These are phyloP conservation scores for Setomelanomma holmii DNA, from an alignment of 2,329 filamentous ascomycete genomes.

Conservation along the genomic window DNA sequence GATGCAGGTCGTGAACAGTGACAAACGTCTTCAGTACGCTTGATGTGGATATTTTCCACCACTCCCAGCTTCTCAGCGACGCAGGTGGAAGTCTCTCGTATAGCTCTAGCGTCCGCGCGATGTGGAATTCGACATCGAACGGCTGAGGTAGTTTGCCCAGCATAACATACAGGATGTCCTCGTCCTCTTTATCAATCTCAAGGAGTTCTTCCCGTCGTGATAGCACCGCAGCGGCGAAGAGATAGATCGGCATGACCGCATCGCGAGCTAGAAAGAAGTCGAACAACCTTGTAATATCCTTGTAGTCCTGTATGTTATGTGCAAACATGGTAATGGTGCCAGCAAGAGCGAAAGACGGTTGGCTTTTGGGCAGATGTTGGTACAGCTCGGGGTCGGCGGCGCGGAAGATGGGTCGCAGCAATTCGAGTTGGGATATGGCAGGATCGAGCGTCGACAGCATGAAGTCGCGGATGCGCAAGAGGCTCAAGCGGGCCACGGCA, in stretches of 20 bases:
- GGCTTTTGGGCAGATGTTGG: slow-evolving; percentile 75
- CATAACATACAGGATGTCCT: slow-evolving; percentile 89
- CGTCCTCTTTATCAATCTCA: slow-evolving; percentile 73
- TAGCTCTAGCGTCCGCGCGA: slow-evolving; percentile 69
- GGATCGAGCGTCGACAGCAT: slow-evolving; percentile 90
- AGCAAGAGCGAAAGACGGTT: slow-evolving; percentile 92
- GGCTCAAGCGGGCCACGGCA: slow-evolving; percentile 80
- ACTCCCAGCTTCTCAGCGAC: slow-evolving; percentile 67
- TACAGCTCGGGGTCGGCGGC: slow-evolving; percentile 75
- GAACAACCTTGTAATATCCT: slow-evolving; percentile 87
- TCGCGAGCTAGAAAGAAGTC: slow-evolving; percentile 88
- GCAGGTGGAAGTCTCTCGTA: slow-evolving; percentile 75
- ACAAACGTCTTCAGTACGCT: slow-evolving; percentile 88
- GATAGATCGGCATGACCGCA: slow-evolving; percentile 87
- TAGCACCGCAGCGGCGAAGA: slow-evolving; percentile 80
- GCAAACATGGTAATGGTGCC: slow-evolving; percentile 95
- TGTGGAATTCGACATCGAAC: slow-evolving; percentile 79
- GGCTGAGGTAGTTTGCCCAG: slow-evolving; percentile 85
- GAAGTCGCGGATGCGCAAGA: slow-evolving; percentile 92
- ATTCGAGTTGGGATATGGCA: slow-evolving; percentile 81
- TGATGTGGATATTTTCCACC: slow-evolving; percentile 73
- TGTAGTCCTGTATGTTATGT: slow-evolving; percentile 90
- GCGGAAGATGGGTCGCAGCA: slow-evolving; percentile 82
- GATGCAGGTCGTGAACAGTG: slow-evolving; percentile 56
- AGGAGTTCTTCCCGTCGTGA: slow-evolving; percentile 84